Evolutionary conservation across 257 asterid species (phyloP).

Genomic region (Schizonepeta tenuifolia): DNA sequence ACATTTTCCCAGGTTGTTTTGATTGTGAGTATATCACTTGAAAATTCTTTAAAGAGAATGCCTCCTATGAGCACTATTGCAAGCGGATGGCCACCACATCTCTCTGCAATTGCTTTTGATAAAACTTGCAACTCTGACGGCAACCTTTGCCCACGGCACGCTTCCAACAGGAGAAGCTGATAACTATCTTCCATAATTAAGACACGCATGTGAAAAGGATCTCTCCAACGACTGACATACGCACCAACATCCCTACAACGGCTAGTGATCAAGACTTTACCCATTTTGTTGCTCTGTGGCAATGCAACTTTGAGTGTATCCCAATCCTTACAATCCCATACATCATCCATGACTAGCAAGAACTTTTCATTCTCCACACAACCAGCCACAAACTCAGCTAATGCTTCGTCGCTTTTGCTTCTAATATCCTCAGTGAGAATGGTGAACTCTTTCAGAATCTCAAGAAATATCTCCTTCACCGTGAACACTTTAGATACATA

Average conservation of each 20-base stretch:
- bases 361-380: constrained; percentile 6
- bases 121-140: constrained; percentile 16
- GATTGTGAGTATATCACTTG: neutral
- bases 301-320: constrained; percentile 34
- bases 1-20: neutral
- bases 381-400: neutral
- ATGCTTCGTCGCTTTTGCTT: neutral
- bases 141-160: constrained; percentile 13
- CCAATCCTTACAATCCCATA: constrained; percentile 32
- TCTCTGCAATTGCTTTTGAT: constrained; percentile 12
- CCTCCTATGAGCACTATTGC: constrained; percentile 49
- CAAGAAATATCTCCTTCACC: neutral
- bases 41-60: constrained; percentile 25
- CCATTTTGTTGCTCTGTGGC: constrained; percentile 10
- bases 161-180: constrained; percentile 33
- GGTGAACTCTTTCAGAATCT: neutral
- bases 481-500: constrained; percentile 21
- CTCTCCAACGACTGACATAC: neutral
- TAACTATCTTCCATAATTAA: constrained; percentile 23
- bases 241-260: constrained; percentile 29
- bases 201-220: constrained; percentile 32
- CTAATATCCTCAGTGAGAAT: constrained; percentile 1
- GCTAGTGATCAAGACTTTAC: constrained; percentile 34
- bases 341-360: constrained; percentile 43
- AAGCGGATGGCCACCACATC: constrained; percentile 43